Base-by-base conservation (phyloP, 345 rosid species). In the Jatropha curcas region DNA sequence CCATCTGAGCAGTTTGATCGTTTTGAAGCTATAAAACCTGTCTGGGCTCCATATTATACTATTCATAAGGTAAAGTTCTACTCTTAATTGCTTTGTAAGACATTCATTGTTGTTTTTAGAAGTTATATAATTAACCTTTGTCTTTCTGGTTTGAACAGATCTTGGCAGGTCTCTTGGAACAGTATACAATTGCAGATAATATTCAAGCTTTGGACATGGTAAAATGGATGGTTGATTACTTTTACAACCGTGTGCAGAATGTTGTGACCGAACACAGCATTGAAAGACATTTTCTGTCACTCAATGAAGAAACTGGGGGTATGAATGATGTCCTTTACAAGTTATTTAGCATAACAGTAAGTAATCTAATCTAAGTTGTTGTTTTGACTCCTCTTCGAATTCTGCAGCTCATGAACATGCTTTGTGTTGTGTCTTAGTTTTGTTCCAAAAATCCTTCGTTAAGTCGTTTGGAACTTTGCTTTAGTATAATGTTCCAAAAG, bases 1-100 rank as follows among this genome's bases (percentile, higher is more conserved):
- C 97, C 98, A 4, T 75, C 87, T 2, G 97, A 89, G 74, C 77
- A 61, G 28, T 94, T 92, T 70, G 98, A 94, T 70, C 90, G 98
- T 9, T 87, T 92, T 59, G 97, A 92, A 80, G 94, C 91, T 72
- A 62, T 94, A 60, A 75, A 72, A 59, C 91, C 91, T 39, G 98
- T 95, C 5, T 95, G 99, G 98, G 99, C 99, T 75, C 98, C 99
- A 17, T 95, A 95, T 78, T 95, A 95, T 77, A 95, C 98, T 60
- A 88, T 95, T 71, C 98, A 95, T 85, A 95, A 95, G 94, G 97
- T 90, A 65, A 48, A 65, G 0, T 53, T 27, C 65, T 31, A 19
- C 12, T 45, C 67, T 30, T 11, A 31, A 14, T 41, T 51, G 50
- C 41, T 62, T n/a, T 13, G 24, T 5, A 30, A 27, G 35, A 22